Evolutionary conservation across 2,329 filamentous ascomycete species (phyloP).

Genomic region (Sphaerostilbella broomeana): DNA sequence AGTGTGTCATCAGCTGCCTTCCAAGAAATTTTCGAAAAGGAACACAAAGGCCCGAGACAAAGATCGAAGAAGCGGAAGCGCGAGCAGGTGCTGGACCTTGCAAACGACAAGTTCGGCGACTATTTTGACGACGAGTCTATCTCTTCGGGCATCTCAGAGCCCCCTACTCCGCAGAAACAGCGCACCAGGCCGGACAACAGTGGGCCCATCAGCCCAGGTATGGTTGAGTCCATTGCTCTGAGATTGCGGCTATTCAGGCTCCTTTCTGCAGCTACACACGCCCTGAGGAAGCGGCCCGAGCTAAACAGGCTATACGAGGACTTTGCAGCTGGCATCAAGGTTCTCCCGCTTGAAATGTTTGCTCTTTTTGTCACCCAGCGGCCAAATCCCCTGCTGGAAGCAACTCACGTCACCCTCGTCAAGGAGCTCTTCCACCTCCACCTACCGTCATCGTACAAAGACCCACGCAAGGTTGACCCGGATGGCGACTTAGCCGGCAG

Average conservation of each 20-base stretch:
- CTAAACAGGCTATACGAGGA: slow-evolving; percentile 53
- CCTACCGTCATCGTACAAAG: slow-evolving; percentile 34
- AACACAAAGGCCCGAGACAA: slow-evolving; percentile 39
- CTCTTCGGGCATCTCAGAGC: slow-evolving; percentile 41
- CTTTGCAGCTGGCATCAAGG: slow-evolving; percentile 49
- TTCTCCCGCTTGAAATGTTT: slow-evolving; percentile 53
- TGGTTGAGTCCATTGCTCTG: slow-evolving; percentile 51
- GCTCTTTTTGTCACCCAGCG: slow-evolving; percentile 41
- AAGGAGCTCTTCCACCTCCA: slow-evolving; percentile 41
- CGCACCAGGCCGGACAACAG: slow-evolving; percentile 19
- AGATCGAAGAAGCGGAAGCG: slow-evolving; percentile 45
- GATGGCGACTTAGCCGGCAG: slow-evolving; percentile 31
- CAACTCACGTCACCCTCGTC: slow-evolving; percentile 38
- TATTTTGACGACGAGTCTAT: slow-evolving; percentile 53
- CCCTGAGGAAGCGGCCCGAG: slow-evolving; percentile 37
- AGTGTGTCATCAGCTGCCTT: slow-evolving; percentile 48
- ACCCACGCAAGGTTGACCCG: slow-evolving; percentile 34
- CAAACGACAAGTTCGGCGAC: slow-evolving; percentile 54
- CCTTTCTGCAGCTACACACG: slow-evolving; percentile 40
- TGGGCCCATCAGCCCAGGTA: slow-evolving; percentile 20
- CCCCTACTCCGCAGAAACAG: slow-evolving; percentile 37
- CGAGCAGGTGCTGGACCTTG: slow-evolving; percentile 44
- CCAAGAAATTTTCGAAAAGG: slow-evolving; percentile 60
- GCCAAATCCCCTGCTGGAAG: slow-evolving; percentile 28
- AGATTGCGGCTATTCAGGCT: slow-evolving; percentile 58